phyloP scores from a whole-genome alignment of 139 green algal species.

The Diplosphaera chodatii region DNA sequence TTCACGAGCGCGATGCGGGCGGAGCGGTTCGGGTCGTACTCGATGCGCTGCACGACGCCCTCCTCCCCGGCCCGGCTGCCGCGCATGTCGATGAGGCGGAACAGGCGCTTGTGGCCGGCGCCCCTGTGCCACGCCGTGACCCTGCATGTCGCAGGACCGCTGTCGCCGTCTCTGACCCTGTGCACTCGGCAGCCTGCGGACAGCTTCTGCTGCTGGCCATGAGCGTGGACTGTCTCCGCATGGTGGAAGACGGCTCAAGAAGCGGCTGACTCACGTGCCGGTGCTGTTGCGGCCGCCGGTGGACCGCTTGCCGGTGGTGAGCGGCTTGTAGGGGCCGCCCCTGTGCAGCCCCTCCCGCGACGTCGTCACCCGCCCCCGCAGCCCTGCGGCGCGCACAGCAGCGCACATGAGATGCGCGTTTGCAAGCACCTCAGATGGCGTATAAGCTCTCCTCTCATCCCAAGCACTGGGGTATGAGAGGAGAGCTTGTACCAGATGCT shows the following conservation, averaged over 20 bases:
- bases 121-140: slow-evolving; percentile 68
- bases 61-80: slow-evolving; percentile 3
- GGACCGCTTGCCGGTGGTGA: slow-evolving; percentile 45
- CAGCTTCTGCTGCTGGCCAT: no score
- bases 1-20: slow-evolving; percentile 81
- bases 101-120: slow-evolving; percentile 63
- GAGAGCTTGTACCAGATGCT: no score
- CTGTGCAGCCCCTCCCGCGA: slow-evolving; percentile 46
- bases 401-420: no score
- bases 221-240: no score
- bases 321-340: slow-evolving; percentile 48
- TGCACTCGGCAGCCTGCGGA: no score
- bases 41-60: slow-evolving; percentile 74
- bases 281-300: slow-evolving; percentile 66
- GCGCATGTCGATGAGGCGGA: slow-evolving; percentile 60
- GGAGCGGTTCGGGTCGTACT: slow-evolving; percentile 90
- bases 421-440: no score
- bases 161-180: no score
- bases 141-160: no score
- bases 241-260: no score
- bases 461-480: no score
- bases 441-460: no score
- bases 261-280: slow-evolving; percentile 35
- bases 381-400: slow-evolving; percentile 37
- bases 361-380: slow-evolving; percentile 56